Conservation (phyloP, 345 rosid genomes). For the Corymbia maculata region DNA sequence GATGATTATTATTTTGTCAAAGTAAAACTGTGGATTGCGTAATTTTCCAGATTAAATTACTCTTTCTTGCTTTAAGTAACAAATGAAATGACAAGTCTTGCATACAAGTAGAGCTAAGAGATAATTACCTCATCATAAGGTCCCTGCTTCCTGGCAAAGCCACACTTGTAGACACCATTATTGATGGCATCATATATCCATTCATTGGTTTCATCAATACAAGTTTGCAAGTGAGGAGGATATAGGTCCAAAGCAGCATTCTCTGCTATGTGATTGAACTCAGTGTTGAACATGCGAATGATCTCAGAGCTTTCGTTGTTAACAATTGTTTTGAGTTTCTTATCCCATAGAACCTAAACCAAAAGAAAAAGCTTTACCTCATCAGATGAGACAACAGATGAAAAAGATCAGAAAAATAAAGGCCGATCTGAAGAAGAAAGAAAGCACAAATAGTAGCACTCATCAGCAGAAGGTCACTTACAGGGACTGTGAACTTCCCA, state of each 20-base stretch:
- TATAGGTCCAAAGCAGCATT: conserved; percentile 36
- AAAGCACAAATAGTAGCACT: not conserved
- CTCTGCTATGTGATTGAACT: conserved; percentile 37
- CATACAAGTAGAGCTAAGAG: not conserved
- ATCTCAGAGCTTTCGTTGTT: conserved; percentile 44
- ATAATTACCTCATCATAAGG: conserved; percentile 36
- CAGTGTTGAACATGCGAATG: conserved; percentile 38
- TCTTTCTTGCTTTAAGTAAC: not conserved
- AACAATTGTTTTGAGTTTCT: conserved; percentile 40
- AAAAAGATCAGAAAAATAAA: not conserved
- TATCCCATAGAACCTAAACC: conserved; percentile 45
- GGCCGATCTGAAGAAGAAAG: not conserved
- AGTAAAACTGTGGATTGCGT: not conserved
- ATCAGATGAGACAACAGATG: conserved; percentile 1
- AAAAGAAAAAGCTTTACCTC: not conserved
- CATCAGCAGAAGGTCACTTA: conserved; percentile 20
- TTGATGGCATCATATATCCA: conserved; percentile 31
- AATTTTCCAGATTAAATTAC: not conserved
- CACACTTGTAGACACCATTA: conserved; percentile 44
- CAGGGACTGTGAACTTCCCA: conserved; percentile 87
- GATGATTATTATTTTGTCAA: not conserved
- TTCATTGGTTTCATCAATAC: conserved; percentile 28
- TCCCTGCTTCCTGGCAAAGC: conserved; percentile 39
- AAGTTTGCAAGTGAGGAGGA: conserved; percentile 18
- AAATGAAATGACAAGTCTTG: not conserved